Evolutionary conservation across 352 stramenopile genomes (phyloP).

Genomic region (Phytopythium vexans): DNA sequence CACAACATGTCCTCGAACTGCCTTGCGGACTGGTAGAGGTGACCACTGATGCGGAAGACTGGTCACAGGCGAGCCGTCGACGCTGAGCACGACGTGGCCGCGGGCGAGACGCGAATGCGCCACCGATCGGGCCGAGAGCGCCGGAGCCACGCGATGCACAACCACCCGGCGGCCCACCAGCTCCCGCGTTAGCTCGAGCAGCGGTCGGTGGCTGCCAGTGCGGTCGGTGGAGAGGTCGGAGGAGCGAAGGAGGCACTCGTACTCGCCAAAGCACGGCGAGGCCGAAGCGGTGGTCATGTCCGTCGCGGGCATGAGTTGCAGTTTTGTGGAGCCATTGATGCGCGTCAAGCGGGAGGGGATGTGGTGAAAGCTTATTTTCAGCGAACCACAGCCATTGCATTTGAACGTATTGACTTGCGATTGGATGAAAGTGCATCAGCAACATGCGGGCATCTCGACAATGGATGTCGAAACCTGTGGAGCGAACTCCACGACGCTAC

Average conservation of each 20-base stretch:
- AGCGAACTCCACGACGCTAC: too few species aligned
- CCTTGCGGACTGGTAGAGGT: constrained; percentile 18
- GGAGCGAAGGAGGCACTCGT: constrained; percentile 20
- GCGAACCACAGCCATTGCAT: too few species aligned
- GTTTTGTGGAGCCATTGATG: too few species aligned
- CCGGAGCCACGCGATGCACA: constrained; percentile 20
- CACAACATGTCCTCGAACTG: constrained; percentile 30
- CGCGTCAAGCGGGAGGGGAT: too few species aligned
- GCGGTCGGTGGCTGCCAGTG: background rate
- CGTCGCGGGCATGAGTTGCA: too few species aligned
- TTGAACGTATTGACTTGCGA: too few species aligned
- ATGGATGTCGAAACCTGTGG: too few species aligned
- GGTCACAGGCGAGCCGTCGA: constrained; percentile 16
- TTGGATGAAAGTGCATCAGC: too few species aligned
- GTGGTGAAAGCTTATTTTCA: too few species aligned
- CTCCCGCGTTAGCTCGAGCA: constrained; percentile 28
- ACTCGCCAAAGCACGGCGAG: constrained; percentile 22
- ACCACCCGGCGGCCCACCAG: constrained; percentile 43
- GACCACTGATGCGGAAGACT: too few species aligned
- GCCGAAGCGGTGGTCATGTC: background rate
- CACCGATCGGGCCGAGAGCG: constrained; percentile 11
- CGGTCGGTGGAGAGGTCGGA: constrained; percentile 4
- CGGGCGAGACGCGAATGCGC: constrained; percentile 17
- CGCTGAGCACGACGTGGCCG: constrained; percentile 29
- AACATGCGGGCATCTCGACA: too few species aligned